phyloP scores from a whole-genome alignment of 768 basidiomycete species.

The Trametes cingulata region DNA sequence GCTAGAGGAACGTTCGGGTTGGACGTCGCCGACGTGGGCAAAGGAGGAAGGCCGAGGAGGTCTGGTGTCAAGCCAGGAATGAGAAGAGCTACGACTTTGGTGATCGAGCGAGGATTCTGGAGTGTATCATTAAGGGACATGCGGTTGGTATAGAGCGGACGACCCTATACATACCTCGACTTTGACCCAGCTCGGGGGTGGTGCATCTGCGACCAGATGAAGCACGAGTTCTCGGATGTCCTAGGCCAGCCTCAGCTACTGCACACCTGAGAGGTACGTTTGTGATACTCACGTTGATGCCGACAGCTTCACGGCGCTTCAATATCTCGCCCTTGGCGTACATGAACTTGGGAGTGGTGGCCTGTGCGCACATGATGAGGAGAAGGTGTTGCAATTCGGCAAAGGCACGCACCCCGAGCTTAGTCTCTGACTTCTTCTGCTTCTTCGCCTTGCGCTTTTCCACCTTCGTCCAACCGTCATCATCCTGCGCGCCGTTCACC shows the following conservation, averaged over 20 bases:
- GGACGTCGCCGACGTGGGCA: slow-evolving; percentile 65
- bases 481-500: slow-evolving; percentile 21
- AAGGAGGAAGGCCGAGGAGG: slow-evolving; percentile 68
- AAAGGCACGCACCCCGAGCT: slow-evolving; percentile 58
- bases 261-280: neutral
- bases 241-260: slow-evolving; percentile 39
- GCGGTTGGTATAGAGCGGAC: too few species aligned
- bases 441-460: slow-evolving; percentile 77
- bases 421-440: slow-evolving; percentile 54
- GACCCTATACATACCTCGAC: slow-evolving; percentile 61
- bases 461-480: slow-evolving; percentile 64
- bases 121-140: slow-evolving; percentile 7
- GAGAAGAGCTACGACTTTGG: slow-evolving; percentile 77
- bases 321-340: slow-evolving; percentile 78
- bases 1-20: slow-evolving; percentile 57
- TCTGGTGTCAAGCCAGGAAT: slow-evolving; percentile 85
- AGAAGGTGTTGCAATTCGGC: slow-evolving; percentile 1
- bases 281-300: slow-evolving; percentile 68
- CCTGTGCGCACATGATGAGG: slow-evolving; percentile 35
- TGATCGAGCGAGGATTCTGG: slow-evolving; percentile 72
- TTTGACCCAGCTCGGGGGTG: slow-evolving; percentile 84
- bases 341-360: slow-evolving; percentile 72
- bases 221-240: slow-evolving; percentile 87
- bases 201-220: slow-evolving; percentile 78
- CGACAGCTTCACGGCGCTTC: slow-evolving; percentile 70